These are phyloP conservation scores for Camellia japonica DNA, from an alignment of 148 eudicot species.

Conservation along the genomic window DNA sequence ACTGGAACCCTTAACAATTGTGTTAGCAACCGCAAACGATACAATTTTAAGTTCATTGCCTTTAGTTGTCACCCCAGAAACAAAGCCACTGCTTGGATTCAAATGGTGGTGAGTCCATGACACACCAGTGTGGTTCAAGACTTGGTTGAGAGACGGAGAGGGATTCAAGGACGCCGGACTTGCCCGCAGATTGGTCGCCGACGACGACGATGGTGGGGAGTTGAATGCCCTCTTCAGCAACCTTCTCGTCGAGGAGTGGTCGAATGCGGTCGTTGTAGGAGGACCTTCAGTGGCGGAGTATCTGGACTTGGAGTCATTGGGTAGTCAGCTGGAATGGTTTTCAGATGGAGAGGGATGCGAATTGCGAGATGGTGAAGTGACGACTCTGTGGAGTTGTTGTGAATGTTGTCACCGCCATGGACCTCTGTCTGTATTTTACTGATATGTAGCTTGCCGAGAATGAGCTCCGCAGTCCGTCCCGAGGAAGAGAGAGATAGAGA, in stretches of 20 bases:
- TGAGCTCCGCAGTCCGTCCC: not conserved
- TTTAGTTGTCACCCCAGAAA: slow-evolving; percentile 39
- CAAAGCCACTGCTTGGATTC: slow-evolving; percentile 46
- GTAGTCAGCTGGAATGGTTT: slow-evolving; percentile 4
- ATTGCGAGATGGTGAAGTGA: slow-evolving; percentile 17
- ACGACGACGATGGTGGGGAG: no score
- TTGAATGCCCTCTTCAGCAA: no score
- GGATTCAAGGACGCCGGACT: no score
- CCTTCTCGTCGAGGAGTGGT: no score
- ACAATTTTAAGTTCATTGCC: slow-evolving; percentile 50
- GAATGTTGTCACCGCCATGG: not conserved
- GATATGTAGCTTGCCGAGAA: not conserved
- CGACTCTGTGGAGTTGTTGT: slow-evolving; percentile 2
- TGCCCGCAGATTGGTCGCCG: no score
- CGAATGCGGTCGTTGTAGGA: no score
- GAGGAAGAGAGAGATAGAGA: not conserved
- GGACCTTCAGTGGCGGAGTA: no score
- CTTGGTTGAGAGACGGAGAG: no score
- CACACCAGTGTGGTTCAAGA: no score
- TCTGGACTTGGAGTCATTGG: no score
- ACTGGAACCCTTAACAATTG: slow-evolving; percentile 61
- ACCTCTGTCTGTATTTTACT: slow-evolving; percentile 21
- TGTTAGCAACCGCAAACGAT: slow-evolving; percentile 73
- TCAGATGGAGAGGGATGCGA: slow-evolving; percentile 19
- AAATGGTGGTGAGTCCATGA: no score